Evolutionary conservation across 495 filamentous ascomycete species (phyloP), one percentile per base, ranked within the genome.

Genomic region (Delitschia confertaspora): DNA sequence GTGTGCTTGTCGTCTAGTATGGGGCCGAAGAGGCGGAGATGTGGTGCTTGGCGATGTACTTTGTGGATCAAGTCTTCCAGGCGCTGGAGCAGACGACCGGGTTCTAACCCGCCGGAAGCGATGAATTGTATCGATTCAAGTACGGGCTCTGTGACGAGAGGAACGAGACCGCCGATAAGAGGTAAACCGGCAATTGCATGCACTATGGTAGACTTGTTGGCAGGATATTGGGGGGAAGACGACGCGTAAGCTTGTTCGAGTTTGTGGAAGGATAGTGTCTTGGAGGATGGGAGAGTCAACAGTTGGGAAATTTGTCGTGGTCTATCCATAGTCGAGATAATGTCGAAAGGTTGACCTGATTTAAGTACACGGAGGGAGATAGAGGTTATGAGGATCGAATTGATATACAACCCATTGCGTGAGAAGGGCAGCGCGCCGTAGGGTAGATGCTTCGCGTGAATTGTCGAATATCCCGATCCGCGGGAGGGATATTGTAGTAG

Each of bases 31-130:
- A 51, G 41, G 3, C 20, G 26, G 3, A 46, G 42, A 18, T 10
- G 3, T 2, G 48, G 48, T 3, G 34, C 17, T 3, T 51, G 48
- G 7, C 36, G 34, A 22, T 51, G 48, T 11, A 46, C 35, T 33
- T 51, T 51, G 6, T 51, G 41, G 14, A 51, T 32, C 29, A 51
- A 42, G 2, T 41, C 41, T 31, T 51, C 48, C 14, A 51, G 42
- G 21, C 48, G 48, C 22, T 51, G 48, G 19, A 51, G 42, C 10
- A 51, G 36, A 4, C 48, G 48, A 20, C 38, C 48, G 13, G 39
- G 11, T 0, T 35, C 34, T 6, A 51, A 42, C n/a, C 48, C 48
- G 17, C 16, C 34, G 16, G 42, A 45, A 5, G 42, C 14, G 27
- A 46, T 29, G 42, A 51, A 51, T 3, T 37, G 34, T 9, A 51